Evolutionary conservation across 805 yeast species (phyloP).

Genomic region (Spathaspora girioi): DNA sequence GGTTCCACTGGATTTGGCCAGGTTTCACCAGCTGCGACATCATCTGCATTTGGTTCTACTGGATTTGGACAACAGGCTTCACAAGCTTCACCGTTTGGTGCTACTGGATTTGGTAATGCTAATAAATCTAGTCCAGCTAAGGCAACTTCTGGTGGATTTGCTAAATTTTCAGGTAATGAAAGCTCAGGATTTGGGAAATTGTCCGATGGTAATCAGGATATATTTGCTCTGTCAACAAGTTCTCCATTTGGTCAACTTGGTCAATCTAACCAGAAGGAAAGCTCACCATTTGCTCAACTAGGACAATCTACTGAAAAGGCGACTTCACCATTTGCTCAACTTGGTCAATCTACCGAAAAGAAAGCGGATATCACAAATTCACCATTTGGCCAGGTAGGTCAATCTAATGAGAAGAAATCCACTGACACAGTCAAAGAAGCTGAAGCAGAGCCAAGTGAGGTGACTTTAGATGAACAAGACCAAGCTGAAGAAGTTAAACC

Average conservation of each 20-base stretch:
- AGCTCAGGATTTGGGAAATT: constrained; percentile 6
- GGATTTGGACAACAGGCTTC: constrained; percentile 7
- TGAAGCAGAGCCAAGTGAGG: too few species aligned
- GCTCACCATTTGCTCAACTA: constrained; percentile 1
- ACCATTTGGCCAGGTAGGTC: constrained; percentile 5
- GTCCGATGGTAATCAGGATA: not conserved
- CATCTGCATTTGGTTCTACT: constrained; percentile 5
- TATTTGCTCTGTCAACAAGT: constrained; percentile 1
- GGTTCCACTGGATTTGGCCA: constrained; percentile 9
- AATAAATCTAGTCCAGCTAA: not conserved
- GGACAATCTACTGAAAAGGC: too few species aligned
- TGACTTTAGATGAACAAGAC: too few species aligned
- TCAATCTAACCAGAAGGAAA: too few species aligned
- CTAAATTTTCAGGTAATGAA: constrained; percentile 6
- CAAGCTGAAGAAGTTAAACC: too few species aligned
- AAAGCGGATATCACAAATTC: too few species aligned
- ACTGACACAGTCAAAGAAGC: too few species aligned
- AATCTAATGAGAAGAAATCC: too few species aligned
- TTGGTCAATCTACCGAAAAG: not conserved
- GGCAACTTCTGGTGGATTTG: constrained; percentile 12
- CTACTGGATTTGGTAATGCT: not conserved
- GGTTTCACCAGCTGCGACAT: too few species aligned
- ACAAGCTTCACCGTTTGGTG: too few species aligned
- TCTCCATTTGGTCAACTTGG: constrained; percentile 12
- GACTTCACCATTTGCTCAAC: constrained; percentile 2